phyloP scores from a whole-genome alignment of 805 yeast species.

The Yarrowia deformans region DNA sequence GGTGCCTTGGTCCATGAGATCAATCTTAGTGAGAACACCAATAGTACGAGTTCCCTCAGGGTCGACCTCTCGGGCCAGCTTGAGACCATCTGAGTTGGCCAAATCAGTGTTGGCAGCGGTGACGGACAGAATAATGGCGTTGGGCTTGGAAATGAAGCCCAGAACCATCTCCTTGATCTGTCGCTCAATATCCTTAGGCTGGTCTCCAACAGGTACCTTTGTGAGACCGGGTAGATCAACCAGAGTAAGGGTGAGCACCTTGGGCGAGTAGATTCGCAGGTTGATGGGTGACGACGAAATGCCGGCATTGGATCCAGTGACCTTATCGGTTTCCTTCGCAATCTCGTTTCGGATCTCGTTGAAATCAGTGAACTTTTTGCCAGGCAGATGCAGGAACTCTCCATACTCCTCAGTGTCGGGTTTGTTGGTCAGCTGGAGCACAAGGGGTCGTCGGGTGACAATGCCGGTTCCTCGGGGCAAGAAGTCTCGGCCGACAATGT shows the following conservation, averaged over 20 bases:
- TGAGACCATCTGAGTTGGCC: conserved; percentile 95
- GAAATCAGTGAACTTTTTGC: conserved; percentile 84
- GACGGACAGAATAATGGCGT: conserved; percentile 92
- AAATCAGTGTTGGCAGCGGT: conserved; percentile 96
- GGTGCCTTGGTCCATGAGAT: conserved; percentile 97
- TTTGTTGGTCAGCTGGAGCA: conserved; percentile 73
- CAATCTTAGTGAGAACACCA: conserved; percentile 96
- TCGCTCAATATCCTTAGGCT: conserved; percentile 94
- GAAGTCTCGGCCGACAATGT: conserved; percentile 90
- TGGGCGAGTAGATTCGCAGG: conserved; percentile 91
- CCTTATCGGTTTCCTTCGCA: conserved; percentile 86
- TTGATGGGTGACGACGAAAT: conserved; percentile 93
- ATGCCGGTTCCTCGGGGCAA: conserved; percentile 91
- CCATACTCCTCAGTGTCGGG: conserved; percentile 78
- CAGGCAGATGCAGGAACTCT: conserved; percentile 92
- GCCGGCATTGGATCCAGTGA: conserved; percentile 76
- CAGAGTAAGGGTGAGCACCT: conserved; percentile 89
- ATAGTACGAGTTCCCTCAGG: conserved; percentile 95
- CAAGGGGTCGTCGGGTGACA: conserved; percentile 88
- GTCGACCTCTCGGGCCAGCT: conserved; percentile 96
- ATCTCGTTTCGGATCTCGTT: conserved; percentile 89
- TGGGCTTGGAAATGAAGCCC: conserved; percentile 93
- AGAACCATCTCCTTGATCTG: conserved; percentile 92
- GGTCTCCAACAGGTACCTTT: conserved; percentile 98
- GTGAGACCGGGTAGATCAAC: conserved; percentile 98